phyloP scores from a whole-genome alignment of 306 rosid genomes.

The Prinsepia uniflora region DNA sequence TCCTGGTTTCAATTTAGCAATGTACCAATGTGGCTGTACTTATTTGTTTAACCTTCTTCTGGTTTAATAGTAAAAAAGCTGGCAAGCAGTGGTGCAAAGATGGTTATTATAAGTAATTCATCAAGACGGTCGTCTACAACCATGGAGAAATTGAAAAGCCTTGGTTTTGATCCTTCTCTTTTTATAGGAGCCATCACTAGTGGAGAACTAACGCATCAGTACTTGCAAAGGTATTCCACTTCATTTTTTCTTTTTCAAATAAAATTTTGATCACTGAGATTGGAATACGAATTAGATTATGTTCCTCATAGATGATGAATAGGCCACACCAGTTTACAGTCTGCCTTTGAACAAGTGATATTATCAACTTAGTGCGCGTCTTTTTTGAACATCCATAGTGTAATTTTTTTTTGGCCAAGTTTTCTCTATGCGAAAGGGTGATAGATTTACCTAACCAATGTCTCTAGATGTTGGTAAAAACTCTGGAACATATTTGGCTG shows the following conservation, averaged over 20 bases:
- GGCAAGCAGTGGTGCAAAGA: constrained; percentile 73
- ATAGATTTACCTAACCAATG: no score
- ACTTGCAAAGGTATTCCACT: constrained; percentile 56
- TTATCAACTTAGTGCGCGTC: neutral
- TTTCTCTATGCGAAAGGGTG: neutral
- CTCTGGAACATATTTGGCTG: no score
- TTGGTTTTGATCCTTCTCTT: constrained; percentile 84
- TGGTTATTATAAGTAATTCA: constrained; percentile 94
- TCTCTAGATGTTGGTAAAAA: no score
- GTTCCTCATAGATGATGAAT: neutral
- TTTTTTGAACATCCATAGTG: no score
- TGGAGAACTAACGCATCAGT: constrained; percentile 82
- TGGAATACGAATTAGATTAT: neutral
- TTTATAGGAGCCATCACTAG: constrained; percentile 86
- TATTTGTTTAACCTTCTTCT: neutral
- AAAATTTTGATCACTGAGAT: neutral
- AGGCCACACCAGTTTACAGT: neutral
- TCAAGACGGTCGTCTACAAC: constrained; percentile 82
- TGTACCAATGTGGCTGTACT: neutral
- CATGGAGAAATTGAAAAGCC: constrained; percentile 67
- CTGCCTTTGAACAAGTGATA: neutral
- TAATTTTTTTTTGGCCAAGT: neutral
- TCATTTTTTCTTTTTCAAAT: neutral
- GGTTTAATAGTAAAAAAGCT: constrained; percentile 59
- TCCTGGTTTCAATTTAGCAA: neutral